phyloP scores from a whole-genome alignment of 352 stramenopile genomes.

The Thraustotheca clavata region DNA sequence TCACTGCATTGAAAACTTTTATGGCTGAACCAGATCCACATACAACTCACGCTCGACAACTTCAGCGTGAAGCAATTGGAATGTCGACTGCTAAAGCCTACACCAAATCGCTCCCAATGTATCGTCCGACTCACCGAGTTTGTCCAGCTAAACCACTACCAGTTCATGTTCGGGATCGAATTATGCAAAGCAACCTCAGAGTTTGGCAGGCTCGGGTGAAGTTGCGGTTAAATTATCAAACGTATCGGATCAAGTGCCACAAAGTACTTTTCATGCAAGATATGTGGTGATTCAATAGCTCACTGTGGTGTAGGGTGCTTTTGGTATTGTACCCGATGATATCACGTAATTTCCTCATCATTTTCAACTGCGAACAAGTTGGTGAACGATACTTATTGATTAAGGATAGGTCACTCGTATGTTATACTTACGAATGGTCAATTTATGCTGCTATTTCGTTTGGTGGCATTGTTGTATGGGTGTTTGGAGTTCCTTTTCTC shows the following conservation, averaged over 20 bases:
- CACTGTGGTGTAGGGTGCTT: constrained; percentile 60
- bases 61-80: constrained; percentile 48
- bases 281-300: not conserved
- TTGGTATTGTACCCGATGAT: constrained; percentile 67
- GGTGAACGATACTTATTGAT: constrained; percentile 46
- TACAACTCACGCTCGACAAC: constrained; percentile 13
- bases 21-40: constrained; percentile 23
- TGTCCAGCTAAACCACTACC: constrained; percentile 44
- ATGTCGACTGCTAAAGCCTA: constrained; percentile 54
- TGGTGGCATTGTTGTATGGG: constrained; percentile 48
- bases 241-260: constrained; percentile 72
- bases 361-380: constrained; percentile 74
- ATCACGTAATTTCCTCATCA: constrained; percentile 61
- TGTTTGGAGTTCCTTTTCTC: constrained; percentile 67
- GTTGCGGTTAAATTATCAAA: constrained; percentile 71
- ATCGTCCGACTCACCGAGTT: constrained; percentile 38
- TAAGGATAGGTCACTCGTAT: constrained; percentile 47
- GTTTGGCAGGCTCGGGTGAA: constrained; percentile 72
- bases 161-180: constrained; percentile 43
- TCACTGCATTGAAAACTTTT: not conserved
- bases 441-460: constrained; percentile 49
- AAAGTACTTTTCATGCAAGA: constrained; percentile 25
- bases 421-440: constrained; percentile 52
- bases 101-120: constrained; percentile 53
- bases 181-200: constrained; percentile 56